Evolutionary conservation across 2,329 filamentous ascomycete species (phyloP).

Genomic region (Phyllosticta citribraziliensis): DNA sequence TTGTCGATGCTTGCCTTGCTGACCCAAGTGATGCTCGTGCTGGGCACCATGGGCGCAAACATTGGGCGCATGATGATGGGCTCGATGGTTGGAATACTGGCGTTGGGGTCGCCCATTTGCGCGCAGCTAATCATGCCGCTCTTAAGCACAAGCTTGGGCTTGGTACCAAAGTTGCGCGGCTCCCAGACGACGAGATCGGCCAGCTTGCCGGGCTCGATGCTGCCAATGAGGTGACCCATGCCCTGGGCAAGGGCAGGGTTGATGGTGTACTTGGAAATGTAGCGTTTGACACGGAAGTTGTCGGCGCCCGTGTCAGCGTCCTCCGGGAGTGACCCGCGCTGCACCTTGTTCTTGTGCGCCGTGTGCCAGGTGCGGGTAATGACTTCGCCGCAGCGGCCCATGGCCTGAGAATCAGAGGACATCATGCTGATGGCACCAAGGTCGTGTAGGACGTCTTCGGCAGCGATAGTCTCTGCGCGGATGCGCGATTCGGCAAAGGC

Average conservation of each 20-base stretch:
- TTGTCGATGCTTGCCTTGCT: slow-evolving; percentile 59
- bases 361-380: slow-evolving; percentile 93
- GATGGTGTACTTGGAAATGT: slow-evolving; percentile 92
- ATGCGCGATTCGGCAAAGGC: slow-evolving; percentile 93
- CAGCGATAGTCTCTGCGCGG: slow-evolving; percentile 89
- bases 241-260: slow-evolving; percentile 89
- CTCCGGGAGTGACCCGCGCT: slow-evolving; percentile 66
- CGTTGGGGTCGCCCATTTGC: slow-evolving; percentile 59
- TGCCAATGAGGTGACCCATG: slow-evolving; percentile 78
- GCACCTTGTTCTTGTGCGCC: slow-evolving; percentile 89
- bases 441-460: slow-evolving; percentile 92
- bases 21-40: slow-evolving; percentile 72
- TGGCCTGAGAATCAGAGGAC: slow-evolving; percentile 89
- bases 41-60: slow-evolving; percentile 67
- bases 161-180: slow-evolving; percentile 75
- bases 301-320: slow-evolving; percentile 73
- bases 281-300: slow-evolving; percentile 86
- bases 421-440: slow-evolving; percentile 96
- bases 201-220: slow-evolving; percentile 78
- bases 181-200: slow-evolving; percentile 87
- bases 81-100: slow-evolving; percentile 71
- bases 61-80: slow-evolving; percentile 76
- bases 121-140: slow-evolving; percentile 74
- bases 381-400: slow-evolving; percentile 93
- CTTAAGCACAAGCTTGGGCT: slow-evolving; percentile 75